phyloP scores from a whole-genome alignment of 768 basidiomycete genomes.

The Daedalea quercina region DNA sequence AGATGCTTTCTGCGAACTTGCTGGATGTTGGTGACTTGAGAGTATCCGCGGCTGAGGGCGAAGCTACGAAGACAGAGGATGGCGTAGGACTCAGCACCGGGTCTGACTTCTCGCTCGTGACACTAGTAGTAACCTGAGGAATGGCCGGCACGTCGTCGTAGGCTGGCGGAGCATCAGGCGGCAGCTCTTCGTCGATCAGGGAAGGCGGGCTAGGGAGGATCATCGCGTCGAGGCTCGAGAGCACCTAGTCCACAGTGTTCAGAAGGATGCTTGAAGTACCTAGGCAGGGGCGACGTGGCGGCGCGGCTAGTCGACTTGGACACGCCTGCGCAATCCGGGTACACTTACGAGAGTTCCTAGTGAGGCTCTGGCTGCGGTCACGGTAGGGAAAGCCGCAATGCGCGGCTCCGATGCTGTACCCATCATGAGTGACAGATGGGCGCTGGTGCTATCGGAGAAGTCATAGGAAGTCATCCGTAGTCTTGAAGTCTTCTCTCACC shows the following conservation, averaged over 20 bases:
- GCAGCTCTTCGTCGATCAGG: slow-evolving; percentile 18
- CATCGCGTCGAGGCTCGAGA: slow-evolving; percentile 8
- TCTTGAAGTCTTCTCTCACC: no score
- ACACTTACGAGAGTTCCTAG: no score
- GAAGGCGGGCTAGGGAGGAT: slow-evolving; percentile 18
- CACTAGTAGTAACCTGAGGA: background rate
- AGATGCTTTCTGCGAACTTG: background rate
- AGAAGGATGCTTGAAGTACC: no score
- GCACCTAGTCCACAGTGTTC: background rate
- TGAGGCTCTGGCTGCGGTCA: no score
- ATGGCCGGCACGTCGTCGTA: slow-evolving; percentile 11
- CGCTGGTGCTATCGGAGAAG: no score
- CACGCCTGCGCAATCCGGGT: no score
- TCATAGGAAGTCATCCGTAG: no score
- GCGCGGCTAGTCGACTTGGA: no score
- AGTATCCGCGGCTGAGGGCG: background rate
- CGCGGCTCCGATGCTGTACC: no score
- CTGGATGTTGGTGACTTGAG: slow-evolving; percentile 1
- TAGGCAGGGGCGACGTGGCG: no score
- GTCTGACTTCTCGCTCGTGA: slow-evolving; percentile 6
- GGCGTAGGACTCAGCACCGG: background rate
- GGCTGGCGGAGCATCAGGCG: slow-evolving; percentile 22
- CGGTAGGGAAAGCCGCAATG: no score
- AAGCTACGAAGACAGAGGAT: background rate
- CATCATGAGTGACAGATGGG: no score